Evolutionary conservation across 352 stramenopile species (phyloP), one percentile per base, ranked within the genome.

Genomic region (Globisporangium middletonii): DNA sequence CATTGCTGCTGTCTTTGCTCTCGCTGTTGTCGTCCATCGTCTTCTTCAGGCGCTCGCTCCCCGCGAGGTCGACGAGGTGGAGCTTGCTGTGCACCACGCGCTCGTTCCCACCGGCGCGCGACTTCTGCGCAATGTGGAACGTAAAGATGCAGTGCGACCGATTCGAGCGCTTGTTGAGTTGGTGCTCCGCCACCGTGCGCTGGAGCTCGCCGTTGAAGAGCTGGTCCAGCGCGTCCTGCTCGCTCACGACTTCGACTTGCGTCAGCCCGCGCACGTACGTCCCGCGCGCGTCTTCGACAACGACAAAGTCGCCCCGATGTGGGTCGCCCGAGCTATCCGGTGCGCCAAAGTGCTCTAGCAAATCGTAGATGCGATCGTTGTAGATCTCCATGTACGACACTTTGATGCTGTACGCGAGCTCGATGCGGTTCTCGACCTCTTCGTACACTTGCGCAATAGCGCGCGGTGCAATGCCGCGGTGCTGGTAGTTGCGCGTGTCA

Each of bases 331-430:
- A 42, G 42, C 60, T 52, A 50, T 73, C 67, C 2, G 33, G 18
- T 15, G 18, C 43, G 18, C 33, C 47, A 12, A 69, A 66, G 43
- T 47, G 43, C 55, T 72, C 69, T 3, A 98, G 72, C 7, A 98
- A 63, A 64, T 98, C 93, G 68, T 92, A 97, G 55, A 98, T 97
- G 30, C 83, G 83, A 55, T 98, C 94, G 68, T 98, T 98, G 67
- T 98, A 98, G 63, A 98, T 98, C 73, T 98, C 94, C 80, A 98
- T 92, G 77, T 98, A 98, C 50, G 89, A 97, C 50, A 89, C 87
- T 26, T 72, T 73, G 35, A 98, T 76, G 1, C 60, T 73, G 61
- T 95, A 98, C 50, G 89, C 81, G 37, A 93, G 79, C 62, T 98
- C 92, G 44, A 92, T 89, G 27, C 88, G 79, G 61, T 78, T 91